phyloP scores from a whole-genome alignment of 257 asterid genomes.

The Solanum commersonii region DNA sequence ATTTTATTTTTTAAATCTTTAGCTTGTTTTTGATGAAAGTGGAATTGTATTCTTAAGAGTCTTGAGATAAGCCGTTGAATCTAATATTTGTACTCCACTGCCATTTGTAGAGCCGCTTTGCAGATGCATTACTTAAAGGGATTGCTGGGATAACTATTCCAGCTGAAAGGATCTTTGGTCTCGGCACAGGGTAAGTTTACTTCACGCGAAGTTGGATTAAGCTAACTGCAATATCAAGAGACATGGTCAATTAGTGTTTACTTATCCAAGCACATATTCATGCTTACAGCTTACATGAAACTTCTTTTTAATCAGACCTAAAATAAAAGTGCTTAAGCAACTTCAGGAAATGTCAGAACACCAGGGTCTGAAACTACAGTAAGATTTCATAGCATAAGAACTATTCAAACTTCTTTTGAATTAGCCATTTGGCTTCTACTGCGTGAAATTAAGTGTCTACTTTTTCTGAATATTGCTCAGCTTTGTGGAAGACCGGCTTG shows the following conservation, averaged over 20 bases:
- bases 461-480: conserved; percentile 25
- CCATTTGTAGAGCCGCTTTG: conserved; percentile 62
- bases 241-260: not conserved
- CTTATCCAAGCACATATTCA: not conserved
- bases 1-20: not conserved
- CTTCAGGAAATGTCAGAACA: conserved; percentile 91
- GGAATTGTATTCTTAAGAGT: not conserved
- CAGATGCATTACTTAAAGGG: conserved; percentile 74
- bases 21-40: not conserved
- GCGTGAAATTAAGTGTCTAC: not conserved
- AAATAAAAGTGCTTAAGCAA: conserved; percentile 77
- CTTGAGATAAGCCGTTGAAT: not conserved
- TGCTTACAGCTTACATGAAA: not conserved
- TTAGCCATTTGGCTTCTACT: not conserved
- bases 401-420: not conserved
- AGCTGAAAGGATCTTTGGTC: conserved; percentile 72
- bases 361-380: conserved; percentile 80
- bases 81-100: not conserved
- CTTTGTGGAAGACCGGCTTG: conserved; percentile 92
- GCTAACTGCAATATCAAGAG: not conserved
- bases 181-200: conserved; percentile 73
- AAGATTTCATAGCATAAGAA: conserved; percentile 15
- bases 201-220: not conserved
- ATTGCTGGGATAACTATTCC: conserved; percentile 80
- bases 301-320: conserved; percentile 50